phyloP scores from a whole-genome alignment of 352 stramenopile genomes.

The Stramenopiles sp. region DNA sequence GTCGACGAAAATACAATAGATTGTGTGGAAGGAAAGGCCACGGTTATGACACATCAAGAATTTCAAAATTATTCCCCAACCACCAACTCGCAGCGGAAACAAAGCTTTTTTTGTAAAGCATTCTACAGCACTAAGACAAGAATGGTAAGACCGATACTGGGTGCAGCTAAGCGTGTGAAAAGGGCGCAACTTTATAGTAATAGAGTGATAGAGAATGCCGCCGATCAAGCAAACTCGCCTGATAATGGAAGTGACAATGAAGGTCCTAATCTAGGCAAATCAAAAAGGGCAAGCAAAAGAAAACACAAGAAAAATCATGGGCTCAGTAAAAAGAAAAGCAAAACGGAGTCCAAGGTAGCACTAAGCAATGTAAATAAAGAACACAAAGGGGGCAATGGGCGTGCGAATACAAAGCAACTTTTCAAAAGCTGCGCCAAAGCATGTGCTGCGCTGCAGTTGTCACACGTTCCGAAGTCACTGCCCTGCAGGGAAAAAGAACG shows the following conservation, averaged over 20 bases:
- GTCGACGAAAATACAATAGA: slow-evolving; percentile 15
- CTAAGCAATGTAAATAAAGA: neutral
- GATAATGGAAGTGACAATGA: neutral
- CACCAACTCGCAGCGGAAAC: neutral
- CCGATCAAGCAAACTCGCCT: neutral
- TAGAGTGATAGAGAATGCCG: neutral
- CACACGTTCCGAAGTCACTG: slow-evolving; percentile 17
- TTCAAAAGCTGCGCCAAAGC: slow-evolving; percentile 14
- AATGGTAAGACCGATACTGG: neutral
- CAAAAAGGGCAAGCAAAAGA: neutral
- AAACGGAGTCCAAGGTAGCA: neutral
- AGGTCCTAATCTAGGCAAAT: neutral
- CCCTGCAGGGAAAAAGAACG: slow-evolving; percentile 24
- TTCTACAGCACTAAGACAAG: neutral
- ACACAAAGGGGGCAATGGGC: neutral
- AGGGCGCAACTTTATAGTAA: slow-evolving; percentile 1
- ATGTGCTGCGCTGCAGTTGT: slow-evolving; percentile 22
- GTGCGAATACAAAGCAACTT: neutral
- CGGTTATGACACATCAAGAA: slow-evolving; percentile 14
- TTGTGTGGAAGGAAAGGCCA: slow-evolving; percentile 14
- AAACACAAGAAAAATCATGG: neutral
- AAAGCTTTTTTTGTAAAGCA: slow-evolving; percentile 15
- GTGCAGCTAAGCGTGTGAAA: neutral
- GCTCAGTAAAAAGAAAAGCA: neutral
- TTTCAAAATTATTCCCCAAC: neutral